A percentile compares a stretch with the other conserved stretches of the same genome.
Conservation (phyloP, 441 rosid genomes). For the Mallotus japonicus region DNA sequence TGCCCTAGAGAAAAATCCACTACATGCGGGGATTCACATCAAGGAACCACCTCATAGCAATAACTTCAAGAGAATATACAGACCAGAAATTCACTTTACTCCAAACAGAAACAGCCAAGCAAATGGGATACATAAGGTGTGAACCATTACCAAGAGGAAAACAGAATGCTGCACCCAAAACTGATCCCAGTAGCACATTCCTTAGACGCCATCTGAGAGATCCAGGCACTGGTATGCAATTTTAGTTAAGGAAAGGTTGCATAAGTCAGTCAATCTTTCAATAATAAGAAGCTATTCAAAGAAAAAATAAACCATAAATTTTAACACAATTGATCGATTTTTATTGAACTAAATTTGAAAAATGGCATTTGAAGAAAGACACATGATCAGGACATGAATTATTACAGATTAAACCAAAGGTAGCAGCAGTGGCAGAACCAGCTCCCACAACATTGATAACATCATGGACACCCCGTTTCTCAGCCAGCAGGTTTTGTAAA, state of each 20-base stretch:
- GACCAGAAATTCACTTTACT: neutral
- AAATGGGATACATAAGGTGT: slow-evolving; percentile 8
- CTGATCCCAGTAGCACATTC: slow-evolving; percentile 79
- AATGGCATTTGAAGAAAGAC: neutral
- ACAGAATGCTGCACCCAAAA: slow-evolving; percentile 80
- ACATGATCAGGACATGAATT: slow-evolving; percentile 6
- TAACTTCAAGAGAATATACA: neutral
- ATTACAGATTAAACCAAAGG: slow-evolving; percentile 79
- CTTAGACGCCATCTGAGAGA: slow-evolving; percentile 82
- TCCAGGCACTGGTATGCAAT: slow-evolving; percentile 70
- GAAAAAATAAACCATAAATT: neutral
- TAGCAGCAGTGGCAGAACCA: slow-evolving; percentile 94
- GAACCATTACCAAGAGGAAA: slow-evolving; percentile 72
- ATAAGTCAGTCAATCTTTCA: neutral
- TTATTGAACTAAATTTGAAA: neutral
- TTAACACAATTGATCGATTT: neutral
- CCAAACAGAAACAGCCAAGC: neutral
- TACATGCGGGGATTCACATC: neutral
- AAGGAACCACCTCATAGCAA: neutral
- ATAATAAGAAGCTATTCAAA: neutral
- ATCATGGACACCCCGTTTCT: slow-evolving; percentile 76
- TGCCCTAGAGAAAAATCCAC: neutral
- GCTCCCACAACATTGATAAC: slow-evolving; percentile 82
- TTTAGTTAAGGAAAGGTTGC: slow-evolving; percentile 3
- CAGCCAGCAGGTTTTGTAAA: slow-evolving; percentile 74